These are phyloP conservation scores for Termitomyces eurrhizus DNA, from an alignment of 768 basidiomycete genomes.

Conservation along the genomic window DNA sequence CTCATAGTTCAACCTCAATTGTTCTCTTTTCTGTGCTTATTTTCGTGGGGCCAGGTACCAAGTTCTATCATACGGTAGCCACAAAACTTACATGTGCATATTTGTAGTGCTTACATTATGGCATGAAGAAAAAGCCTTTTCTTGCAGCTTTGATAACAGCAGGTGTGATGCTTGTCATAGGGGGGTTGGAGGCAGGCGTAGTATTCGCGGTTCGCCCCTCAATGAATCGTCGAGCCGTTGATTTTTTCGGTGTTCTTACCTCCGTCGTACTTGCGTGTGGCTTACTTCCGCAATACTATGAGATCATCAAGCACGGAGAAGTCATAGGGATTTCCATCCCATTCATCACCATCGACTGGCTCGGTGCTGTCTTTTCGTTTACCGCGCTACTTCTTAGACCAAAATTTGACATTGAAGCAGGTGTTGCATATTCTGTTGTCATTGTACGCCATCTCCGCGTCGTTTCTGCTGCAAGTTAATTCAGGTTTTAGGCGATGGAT, in stretches of 20 bases:
- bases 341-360: conserved; percentile 68
- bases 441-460: conserved; percentile 37
- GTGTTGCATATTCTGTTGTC: conserved; percentile 58
- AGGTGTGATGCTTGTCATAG: conserved; percentile 40
- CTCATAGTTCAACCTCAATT: conserved; percentile 66
- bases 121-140: conserved; percentile 32
- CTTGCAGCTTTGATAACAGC: conserved; percentile 33
- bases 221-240: conserved; percentile 31
- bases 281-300: conserved; percentile 63
- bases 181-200: conserved; percentile 55
- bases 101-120: conserved; percentile 66
- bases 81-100: conserved; percentile 7
- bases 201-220: conserved; percentile 54
- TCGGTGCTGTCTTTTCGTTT: conserved; percentile 68
- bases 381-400: conserved; percentile 66
- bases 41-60: conserved; percentile 66
- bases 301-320: conserved; percentile 62
- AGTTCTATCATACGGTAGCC: not conserved
- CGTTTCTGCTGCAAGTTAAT: not conserved
- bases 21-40: conserved; percentile 54
- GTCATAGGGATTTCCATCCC: conserved; percentile 65
- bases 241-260: conserved; percentile 59
- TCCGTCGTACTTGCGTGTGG: conserved; percentile 52
- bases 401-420: conserved; percentile 60
- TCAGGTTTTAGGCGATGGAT: conserved; percentile 51